Base-by-base conservation (phyloP, 2,329 filamentous ascomycete species). In the Sclerotinia trifoliorum region DNA sequence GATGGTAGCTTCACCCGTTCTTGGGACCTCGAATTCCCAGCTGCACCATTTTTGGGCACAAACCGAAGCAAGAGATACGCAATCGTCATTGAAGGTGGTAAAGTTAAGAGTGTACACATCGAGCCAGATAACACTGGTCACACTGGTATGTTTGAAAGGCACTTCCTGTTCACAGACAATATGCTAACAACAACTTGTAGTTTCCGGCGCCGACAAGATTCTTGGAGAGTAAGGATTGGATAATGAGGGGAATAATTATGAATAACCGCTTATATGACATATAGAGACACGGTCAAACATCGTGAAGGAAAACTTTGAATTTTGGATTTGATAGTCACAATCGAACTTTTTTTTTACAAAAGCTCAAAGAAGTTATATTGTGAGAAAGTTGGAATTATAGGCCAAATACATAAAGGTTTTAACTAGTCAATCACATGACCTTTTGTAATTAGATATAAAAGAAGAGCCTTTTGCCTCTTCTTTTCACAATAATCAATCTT, bases 51-150 rank as follows among this genome's bases (percentile, higher is more conserved):
- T 78, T 95, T 98, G 75, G 94, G 94, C 56, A 89, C 90, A 74
- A 82, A 87, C 74, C 88, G 94, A 72, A 90, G 91, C 81, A 96
- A 97, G 87, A 87, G 94, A 67, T 97, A 96, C 77, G 92, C 92
- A 29, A 83, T 97, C 66, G 85, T 93, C 57, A 83, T 96, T 66
- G 88, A 96, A 81, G 82, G 95, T 74, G 94, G 94, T 74, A 92
- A 92, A 81, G 91, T 97, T 74, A 90, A 90, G 80, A 86, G 89
- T 75, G 86, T 90, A n/a, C 87, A 92, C 75, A 86, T 97, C 62
- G 94, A 97, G 84, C 90, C 93, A 19, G 94, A 97, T 79, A 94
- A 92, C 81, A 94, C 91, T 60, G 92, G 93, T 46, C 85, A 93
- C 58, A 84, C 89, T 72, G 65, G 65, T 67, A 67, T 55, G 65